Evolutionary conservation across 2,329 filamentous ascomycete genomes (phyloP).

Genomic region (Pseudogymnoascus verrucosus): DNA sequence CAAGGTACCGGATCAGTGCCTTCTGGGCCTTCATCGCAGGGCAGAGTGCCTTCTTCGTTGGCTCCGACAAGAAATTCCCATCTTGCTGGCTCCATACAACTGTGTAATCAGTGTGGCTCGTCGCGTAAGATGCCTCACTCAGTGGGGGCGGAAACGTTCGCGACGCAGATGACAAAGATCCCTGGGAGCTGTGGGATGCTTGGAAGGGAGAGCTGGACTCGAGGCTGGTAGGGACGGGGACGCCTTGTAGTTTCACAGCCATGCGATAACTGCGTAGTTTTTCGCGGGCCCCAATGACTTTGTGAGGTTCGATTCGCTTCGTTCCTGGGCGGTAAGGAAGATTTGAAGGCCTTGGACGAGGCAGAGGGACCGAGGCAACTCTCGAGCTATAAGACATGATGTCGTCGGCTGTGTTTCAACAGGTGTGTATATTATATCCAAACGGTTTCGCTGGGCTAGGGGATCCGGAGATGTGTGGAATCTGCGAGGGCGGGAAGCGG

Average conservation of each 20-base stretch:
- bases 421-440: not conserved
- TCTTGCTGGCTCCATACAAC: conserved; percentile 10
- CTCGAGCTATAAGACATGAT: not conserved
- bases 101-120: not conserved
- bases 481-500: not conserved
- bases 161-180: not conserved
- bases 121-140: not conserved
- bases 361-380: not conserved
- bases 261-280: not conserved
- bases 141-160: not conserved
- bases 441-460: not conserved
- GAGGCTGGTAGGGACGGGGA: not conserved
- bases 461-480: not conserved
- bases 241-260: not conserved
- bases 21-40: conserved; percentile 22
- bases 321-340: not conserved
- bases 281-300: not conserved
- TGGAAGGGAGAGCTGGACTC: conserved; percentile 8
- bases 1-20: conserved; percentile 23
- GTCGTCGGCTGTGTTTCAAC: not conserved
- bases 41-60: conserved; percentile 17
- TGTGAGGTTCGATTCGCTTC: not conserved
- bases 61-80: conserved; percentile 19
- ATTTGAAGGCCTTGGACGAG: not conserved
- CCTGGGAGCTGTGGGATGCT: not conserved